A percentile compares a stretch with the other conserved stretches of the same genome.
These are phyloP conservation scores for Hevea brasiliensis DNA, from an alignment of 345 rosid genomes.

Conservation along the genomic window DNA sequence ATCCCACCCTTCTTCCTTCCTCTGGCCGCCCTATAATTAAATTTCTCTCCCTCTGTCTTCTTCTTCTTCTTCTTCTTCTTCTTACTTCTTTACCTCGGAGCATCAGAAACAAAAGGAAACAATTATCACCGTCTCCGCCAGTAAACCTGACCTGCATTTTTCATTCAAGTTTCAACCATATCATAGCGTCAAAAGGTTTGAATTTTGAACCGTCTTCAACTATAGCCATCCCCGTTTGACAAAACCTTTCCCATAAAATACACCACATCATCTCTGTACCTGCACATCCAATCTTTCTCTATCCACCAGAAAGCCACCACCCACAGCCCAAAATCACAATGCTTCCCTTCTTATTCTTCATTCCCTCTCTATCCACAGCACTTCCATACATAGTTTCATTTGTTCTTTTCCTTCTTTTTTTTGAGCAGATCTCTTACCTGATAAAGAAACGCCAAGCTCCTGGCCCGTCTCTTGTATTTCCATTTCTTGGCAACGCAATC, in stretches of 20 bases:
- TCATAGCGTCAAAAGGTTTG: not conserved
- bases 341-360: not conserved
- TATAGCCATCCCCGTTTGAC: not conserved
- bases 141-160: no score
- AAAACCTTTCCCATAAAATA: not conserved
- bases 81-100: not conserved
- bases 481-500: conserved; percentile 64
- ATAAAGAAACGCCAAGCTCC: conserved; percentile 54
- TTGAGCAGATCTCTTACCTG: conserved; percentile 64
- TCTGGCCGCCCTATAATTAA: not conserved
- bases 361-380: not conserved
- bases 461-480: conserved; percentile 61
- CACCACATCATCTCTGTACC: not conserved
- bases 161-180: no score
- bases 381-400: conserved; percentile 35
- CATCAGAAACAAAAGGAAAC: no score
- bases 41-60: not conserved
- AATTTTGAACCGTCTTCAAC: not conserved
- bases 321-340: not conserved
- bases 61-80: not conserved
- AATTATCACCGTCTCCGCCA: no score
- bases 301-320: not conserved
- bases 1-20: not conserved
- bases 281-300: not conserved
- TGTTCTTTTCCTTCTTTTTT: conserved; percentile 34